Base-by-base conservation (phyloP, 2,329 filamentous ascomycete species). In the Penicillium olsonii region DNA sequence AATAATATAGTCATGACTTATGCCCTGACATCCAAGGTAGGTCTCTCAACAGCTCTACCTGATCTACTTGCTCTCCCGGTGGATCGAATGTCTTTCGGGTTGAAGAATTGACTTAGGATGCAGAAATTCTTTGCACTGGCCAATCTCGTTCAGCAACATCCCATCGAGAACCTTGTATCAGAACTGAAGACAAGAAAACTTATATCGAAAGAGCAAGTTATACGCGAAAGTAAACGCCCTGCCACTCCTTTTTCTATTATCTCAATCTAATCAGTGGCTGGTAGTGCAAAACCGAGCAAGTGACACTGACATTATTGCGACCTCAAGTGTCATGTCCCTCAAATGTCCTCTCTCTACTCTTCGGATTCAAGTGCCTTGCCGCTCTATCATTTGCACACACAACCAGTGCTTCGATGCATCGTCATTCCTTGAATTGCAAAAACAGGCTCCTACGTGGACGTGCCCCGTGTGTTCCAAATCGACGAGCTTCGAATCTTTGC, bases 381-480 rank as follows among this genome's bases (percentile, higher is more conserved):
- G 94, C 27, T 89, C 89, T 4, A 79, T 84, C 3, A 74, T 85
- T 27, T 99, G 94, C 73, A 87, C 83, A 3, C 94, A 99, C 68
- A 88, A 94, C 20, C 90, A 95, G 66, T 99, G 94, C 68, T 99
- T 97, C 61, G 94, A 99, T 68, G 92, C 88, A 3, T 87, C 84
- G 3, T 95, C 90, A 2, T 99, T 96, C 67, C 79, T 99, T 17
- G 90, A 96, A 62, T 75, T 99, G 22, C 92, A 97, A 68, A 91
- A 97, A 68, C 94, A 99, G 75, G 92, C 90, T 0, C 94, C 94
- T 0, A 95, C 94, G 15, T 99, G 94, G 94, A 79, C 85, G n/a
- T 99, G 94, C 64, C 94, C 94, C 0, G 87, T 96, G 18, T 99
- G 94, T 75, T 92, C 87, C 70, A 95, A 92, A 64, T 73, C 83